Evolutionary conservation across 805 yeast species (phyloP).

Genomic region (Wickerhamomyces strasburgensis): DNA sequence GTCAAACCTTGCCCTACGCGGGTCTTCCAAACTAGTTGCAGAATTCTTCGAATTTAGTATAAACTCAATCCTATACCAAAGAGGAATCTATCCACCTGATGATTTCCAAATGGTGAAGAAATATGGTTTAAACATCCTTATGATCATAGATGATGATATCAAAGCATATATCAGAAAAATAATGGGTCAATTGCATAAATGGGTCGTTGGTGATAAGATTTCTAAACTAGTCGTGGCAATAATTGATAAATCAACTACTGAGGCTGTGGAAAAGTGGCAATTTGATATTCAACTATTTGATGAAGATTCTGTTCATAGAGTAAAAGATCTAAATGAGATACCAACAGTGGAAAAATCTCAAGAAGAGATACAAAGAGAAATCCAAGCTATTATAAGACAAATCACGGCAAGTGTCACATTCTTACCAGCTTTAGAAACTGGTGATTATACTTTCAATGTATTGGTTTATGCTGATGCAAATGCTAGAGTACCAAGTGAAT

Average conservation of each 20-base stretch:
- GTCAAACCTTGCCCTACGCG: conserved; percentile 49
- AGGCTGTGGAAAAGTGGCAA: conserved; percentile 82
- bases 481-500: conserved; percentile 68
- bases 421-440: conserved; percentile 66
- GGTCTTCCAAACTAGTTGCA: conserved; percentile 72
- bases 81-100: conserved; percentile 86
- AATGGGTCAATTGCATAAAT: conserved; percentile 61
- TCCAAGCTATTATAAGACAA: conserved; percentile 83
- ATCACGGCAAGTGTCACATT: conserved; percentile 85
- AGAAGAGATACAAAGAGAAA: conserved; percentile 61
- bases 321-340: conserved; percentile 3
- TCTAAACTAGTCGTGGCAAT: conserved; percentile 67
- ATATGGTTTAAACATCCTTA: conserved; percentile 71
- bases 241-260: conserved; percentile 61
- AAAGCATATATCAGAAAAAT: conserved; percentile 61
- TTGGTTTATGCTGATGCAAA: conserved; percentile 73
- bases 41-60: conserved; percentile 83
- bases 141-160: conserved; percentile 72
- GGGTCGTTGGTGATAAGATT: conserved; percentile 71
- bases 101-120: conserved; percentile 75
- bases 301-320: conserved; percentile 11
- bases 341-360: conserved; percentile 15
- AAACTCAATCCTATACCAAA: conserved; percentile 75
- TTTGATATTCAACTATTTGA: conserved; percentile 53
- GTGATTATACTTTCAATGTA: conserved; percentile 73